A percentile compares a stretch with the other conserved stretches of the same genome.
phyloP scores from a whole-genome alignment of 345 rosid genomes.

The Citrus trifoliata region DNA sequence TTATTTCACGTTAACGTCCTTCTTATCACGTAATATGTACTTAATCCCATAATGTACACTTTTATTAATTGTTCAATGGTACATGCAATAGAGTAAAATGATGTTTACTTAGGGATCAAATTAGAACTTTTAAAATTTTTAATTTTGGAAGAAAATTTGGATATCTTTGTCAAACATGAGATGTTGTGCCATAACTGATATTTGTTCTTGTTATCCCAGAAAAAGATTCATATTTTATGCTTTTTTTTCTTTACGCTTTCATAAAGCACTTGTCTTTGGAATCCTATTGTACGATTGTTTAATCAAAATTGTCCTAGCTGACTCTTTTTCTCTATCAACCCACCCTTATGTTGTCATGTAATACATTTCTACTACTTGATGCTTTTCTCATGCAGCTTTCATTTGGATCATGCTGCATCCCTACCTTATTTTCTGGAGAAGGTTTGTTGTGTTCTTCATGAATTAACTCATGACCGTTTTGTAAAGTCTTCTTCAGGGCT shows the following conservation, averaged over 20 bases:
- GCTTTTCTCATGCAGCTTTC: constrained; percentile 68
- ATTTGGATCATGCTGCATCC: constrained; percentile 98
- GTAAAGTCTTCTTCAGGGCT: not conserved
- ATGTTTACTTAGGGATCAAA: not conserved
- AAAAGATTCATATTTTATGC: too few relatives aligned
- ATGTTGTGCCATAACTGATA: too few relatives aligned
- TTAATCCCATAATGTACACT: not conserved
- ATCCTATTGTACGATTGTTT: not conserved
- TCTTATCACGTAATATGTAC: constrained; percentile 73
- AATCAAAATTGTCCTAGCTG: not conserved
- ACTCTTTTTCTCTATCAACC: not conserved
- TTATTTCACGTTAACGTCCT: constrained; percentile 54
- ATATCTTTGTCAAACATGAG: not conserved
- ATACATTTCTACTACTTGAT: not conserved
- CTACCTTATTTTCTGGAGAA: constrained; percentile 92
- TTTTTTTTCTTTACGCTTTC: too few relatives aligned
- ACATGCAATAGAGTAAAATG: not conserved
- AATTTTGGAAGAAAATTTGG: not conserved
- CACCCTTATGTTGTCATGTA: not conserved
- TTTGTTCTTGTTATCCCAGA: too few relatives aligned
- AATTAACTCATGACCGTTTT: not conserved
- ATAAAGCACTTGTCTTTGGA: not conserved
- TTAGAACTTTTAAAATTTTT: not conserved
- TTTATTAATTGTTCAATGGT: not conserved
- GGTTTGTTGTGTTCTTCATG: constrained; percentile 39